Conservation (phyloP, 805 yeast species). For the Lachancea waltii region DNA sequence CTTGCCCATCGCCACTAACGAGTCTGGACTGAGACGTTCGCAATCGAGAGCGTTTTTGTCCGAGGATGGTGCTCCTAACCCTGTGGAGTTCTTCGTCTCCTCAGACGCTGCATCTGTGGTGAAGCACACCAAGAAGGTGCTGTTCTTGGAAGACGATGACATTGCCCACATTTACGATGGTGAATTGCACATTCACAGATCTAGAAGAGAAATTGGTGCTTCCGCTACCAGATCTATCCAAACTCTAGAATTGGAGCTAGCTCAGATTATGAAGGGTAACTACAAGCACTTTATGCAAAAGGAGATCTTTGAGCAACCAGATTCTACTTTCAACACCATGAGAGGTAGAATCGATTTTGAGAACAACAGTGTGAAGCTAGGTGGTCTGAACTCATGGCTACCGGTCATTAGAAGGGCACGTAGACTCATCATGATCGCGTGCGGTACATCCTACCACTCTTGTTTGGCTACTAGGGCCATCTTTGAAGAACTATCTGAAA, state of each 20-base stretch:
- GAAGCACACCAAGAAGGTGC: slow-evolving; percentile 94
- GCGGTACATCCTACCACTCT: slow-evolving; percentile 98
- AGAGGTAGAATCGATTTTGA: slow-evolving; percentile 97
- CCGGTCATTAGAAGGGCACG: slow-evolving; percentile 90
- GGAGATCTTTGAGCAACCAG: slow-evolving; percentile 98
- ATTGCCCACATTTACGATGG: slow-evolving; percentile 98
- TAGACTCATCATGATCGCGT: slow-evolving; percentile 95
- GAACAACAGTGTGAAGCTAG: slow-evolving; percentile 66
- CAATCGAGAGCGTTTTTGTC: slow-evolving; percentile 95
- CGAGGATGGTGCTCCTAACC: slow-evolving; percentile 88
- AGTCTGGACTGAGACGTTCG: slow-evolving; percentile 63
- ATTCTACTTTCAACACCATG: slow-evolving; percentile 96
- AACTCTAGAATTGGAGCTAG: slow-evolving; percentile 93
- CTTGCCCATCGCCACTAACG: slow-evolving; percentile 52
- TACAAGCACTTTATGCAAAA: slow-evolving; percentile 97
- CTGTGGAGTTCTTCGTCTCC: slow-evolving; percentile 91
- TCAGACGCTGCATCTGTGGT: slow-evolving; percentile 96
- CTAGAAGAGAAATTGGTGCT: slow-evolving; percentile 77
- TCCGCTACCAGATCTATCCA: slow-evolving; percentile 95
- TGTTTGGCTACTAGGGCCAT: slow-evolving; percentile 95
- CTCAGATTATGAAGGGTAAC: slow-evolving; percentile 97
- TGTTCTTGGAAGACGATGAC: slow-evolving; percentile 95
- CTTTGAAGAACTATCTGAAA: slow-evolving; percentile 93
- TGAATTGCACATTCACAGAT: slow-evolving; percentile 96
- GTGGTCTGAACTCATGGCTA: slow-evolving; percentile 82